These are phyloP conservation scores for Stentor roeselii DNA, from an alignment of 73 alveolate genomes.

Conservation along the genomic window DNA sequence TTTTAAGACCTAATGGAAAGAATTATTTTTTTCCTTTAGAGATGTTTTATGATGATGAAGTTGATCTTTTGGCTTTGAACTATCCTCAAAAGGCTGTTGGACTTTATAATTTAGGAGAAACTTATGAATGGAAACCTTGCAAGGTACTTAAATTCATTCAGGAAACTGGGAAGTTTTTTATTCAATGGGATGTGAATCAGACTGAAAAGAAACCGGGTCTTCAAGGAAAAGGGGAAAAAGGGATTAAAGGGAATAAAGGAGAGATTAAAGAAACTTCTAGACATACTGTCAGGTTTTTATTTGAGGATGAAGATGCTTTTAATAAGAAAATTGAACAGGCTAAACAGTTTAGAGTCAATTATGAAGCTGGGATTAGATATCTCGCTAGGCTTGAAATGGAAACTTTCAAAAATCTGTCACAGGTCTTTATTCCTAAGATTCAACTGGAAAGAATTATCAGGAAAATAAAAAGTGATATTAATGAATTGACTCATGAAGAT, in stretches of 20 bases:
- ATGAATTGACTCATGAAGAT: background rate
- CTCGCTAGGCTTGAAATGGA: conserved; percentile 19
- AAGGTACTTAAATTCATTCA: background rate
- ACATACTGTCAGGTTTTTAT: background rate
- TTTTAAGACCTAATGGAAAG: background rate
- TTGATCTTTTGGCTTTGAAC: background rate
- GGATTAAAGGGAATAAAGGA: too few relatives aligned
- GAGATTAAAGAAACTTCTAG: conserved; percentile 18
- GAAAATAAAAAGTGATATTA: background rate
- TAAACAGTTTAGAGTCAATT: background rate
- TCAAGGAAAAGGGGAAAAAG: too few relatives aligned
- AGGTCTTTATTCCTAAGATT: background rate
- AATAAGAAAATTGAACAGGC: background rate
- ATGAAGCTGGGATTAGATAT: conserved; percentile 21
- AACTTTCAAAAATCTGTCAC: background rate
- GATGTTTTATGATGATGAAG: conserved; percentile 13
- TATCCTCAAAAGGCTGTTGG: background rate
- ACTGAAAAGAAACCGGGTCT: too few relatives aligned
- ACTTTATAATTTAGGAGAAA: background rate
- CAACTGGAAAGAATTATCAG: background rate
- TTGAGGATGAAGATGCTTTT: background rate
- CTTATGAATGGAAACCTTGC: background rate
- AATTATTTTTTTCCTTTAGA: conserved; percentile 27
- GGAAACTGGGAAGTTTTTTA: background rate
- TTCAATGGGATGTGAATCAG: background rate